phyloP scores from a whole-genome alignment of 441 rosid genomes.

The Gossypium lobatum region DNA sequence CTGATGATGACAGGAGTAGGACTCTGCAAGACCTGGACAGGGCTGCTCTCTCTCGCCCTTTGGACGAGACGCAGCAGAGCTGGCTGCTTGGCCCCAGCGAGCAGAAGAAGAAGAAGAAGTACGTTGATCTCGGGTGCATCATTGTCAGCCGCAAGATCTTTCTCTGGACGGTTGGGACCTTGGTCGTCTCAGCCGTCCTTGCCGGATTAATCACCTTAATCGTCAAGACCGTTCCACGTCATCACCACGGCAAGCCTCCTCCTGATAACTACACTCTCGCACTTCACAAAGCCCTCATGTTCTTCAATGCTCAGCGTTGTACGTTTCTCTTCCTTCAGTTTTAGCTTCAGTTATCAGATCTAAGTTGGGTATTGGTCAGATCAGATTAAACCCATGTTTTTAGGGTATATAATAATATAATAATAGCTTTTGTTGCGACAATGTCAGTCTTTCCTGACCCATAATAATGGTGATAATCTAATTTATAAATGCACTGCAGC shows the following conservation, averaged over 20 bases:
- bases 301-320: conserved; percentile 91
- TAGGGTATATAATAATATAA: background rate
- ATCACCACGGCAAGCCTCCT: conserved; percentile 36
- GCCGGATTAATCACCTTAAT: conserved; percentile 66
- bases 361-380: background rate
- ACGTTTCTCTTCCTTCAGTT: background rate
- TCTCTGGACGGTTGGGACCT: conserved; percentile 69
- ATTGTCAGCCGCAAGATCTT: conserved; percentile 91
- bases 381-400: background rate
- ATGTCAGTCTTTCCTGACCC: background rate
- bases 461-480: background rate
- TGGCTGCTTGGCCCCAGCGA: conserved; percentile 86
- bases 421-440: background rate
- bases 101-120: conserved; percentile 88
- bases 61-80: conserved; percentile 94
- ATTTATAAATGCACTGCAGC: conserved; percentile 35
- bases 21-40: conserved; percentile 74
- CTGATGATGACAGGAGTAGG: conserved; percentile 93
- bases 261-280: conserved; percentile 79
- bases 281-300: conserved; percentile 74
- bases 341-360: background rate
- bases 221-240: conserved; percentile 62
- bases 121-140: conserved; percentile 88
- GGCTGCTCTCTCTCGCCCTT: conserved; percentile 62
- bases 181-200: conserved; percentile 39